phyloP scores from a whole-genome alignment of 2,329 filamentous ascomycete genomes.

The Cladosporium phlei region DNA sequence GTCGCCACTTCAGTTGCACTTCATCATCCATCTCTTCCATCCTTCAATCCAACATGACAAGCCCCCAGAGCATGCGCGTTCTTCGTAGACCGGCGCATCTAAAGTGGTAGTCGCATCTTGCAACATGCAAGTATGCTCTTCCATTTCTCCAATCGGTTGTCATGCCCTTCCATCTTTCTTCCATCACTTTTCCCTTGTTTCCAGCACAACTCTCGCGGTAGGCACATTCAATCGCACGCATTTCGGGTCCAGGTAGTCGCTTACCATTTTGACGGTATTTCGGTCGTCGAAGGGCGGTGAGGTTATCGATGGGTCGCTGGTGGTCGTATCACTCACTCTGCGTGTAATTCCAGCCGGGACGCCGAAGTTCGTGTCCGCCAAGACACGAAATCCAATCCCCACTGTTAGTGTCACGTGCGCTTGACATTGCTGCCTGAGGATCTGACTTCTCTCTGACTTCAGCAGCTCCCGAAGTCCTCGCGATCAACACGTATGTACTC shows the following conservation, averaged over 20 bases:
- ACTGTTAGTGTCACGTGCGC: too few relatives aligned
- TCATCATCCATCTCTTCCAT: slow-evolving; percentile 14
- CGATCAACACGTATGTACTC: too few relatives aligned
- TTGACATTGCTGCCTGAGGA: too few relatives aligned
- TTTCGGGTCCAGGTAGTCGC: slow-evolving; percentile 7
- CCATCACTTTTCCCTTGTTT: not conserved
- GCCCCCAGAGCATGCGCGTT: not conserved
- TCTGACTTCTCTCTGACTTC: too few relatives aligned
- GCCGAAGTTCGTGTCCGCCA: too few relatives aligned
- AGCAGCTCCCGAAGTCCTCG: too few relatives aligned
- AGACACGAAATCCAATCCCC: too few relatives aligned
- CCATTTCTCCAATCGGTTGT: not conserved
- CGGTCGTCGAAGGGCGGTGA: slow-evolving; percentile 14
- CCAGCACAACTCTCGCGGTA: slow-evolving; percentile 4
- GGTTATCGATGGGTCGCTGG: slow-evolving; percentile 13
- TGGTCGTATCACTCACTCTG: not conserved
- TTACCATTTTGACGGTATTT: slow-evolving; percentile 21
- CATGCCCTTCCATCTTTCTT: not conserved
- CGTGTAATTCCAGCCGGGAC: too few relatives aligned
- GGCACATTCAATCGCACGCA: not conserved
- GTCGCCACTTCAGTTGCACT: slow-evolving; percentile 8
- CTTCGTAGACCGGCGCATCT: slow-evolving; percentile 5
- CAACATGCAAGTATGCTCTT: not conserved
- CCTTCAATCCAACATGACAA: slow-evolving; percentile 1
- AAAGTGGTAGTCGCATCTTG: too few relatives aligned